phyloP scores from a whole-genome alignment of 108 stramenopile species.

The Discostella stelligeroides region DNA sequence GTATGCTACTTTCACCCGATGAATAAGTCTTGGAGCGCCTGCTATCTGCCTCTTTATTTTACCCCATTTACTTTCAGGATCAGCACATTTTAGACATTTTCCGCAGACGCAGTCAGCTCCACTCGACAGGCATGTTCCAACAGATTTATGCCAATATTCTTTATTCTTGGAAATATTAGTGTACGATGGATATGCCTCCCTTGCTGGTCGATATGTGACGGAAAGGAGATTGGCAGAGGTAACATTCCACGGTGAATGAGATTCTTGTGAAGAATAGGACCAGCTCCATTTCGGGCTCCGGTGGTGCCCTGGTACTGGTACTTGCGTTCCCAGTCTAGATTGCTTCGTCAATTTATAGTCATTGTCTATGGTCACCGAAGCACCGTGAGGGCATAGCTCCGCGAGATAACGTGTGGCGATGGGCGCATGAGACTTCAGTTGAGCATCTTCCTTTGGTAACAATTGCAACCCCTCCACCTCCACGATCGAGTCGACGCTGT shows the following conservation, averaged over 20 bases:
- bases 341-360: neutral
- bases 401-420: constrained; percentile 24
- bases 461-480: constrained; percentile 19
- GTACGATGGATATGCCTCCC: constrained; percentile 73
- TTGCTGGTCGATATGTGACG: constrained; percentile 73
- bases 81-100: neutral
- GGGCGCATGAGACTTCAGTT: neutral
- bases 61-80: constrained; percentile 7
- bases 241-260: constrained; percentile 50
- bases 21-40: constrained; percentile 40
- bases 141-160: constrained; percentile 40
- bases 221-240: constrained; percentile 55
- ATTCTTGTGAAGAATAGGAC: constrained; percentile 41
- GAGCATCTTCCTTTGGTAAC: constrained; percentile 3
- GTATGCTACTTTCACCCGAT: constrained; percentile 47
- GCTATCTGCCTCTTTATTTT: constrained; percentile 21
- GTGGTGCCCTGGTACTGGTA: neutral
- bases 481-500: neutral
- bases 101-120: constrained; percentile 15
- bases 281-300: constrained; percentile 37
- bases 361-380: constrained; percentile 16
- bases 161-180: constrained; percentile 49
- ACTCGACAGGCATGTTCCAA: constrained; percentile 25
- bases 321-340: constrained; percentile 3
- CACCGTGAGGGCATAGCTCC: constrained; percentile 46